Evolutionary conservation across 331 rosid genomes (phyloP), one percentile per base, ranked within the genome.

Genomic region (Arachis monticola): DNA sequence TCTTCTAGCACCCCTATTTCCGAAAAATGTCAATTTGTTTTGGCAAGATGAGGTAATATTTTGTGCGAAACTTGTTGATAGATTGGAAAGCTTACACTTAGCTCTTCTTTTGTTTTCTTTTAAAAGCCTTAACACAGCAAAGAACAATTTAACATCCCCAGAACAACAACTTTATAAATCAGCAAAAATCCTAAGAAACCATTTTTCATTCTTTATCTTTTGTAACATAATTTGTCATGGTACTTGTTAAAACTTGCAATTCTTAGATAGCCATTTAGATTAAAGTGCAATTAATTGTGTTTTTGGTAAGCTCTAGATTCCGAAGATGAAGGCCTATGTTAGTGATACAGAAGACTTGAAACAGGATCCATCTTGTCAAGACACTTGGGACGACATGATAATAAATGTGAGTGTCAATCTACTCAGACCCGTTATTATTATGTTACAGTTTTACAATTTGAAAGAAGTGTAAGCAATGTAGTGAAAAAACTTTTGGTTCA

Each of bases 341-440:
- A 90, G 99, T 77, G 99, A 94, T 83, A 80, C 97, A 2, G 99
- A 94, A 82, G 97, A 94, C 89, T 89, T 94, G 85, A 92, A 79
- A 83, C 93, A 90, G 73, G 96, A 94, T 86, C 96, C 92, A 9
- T 85, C 89, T 38, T 92, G 84, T 82, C 97, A 94, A 86, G 99
- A 94, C 72, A 92, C 96, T 69, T 94, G 99, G 99, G 99, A 94
- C n/a, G 92, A 92, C 87, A 94, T 94, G 99, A 90, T 94, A 80
- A 85, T 94, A 75, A 80, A 91, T 31, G 99, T 92, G 79, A 85
- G 96, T 84, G 52, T 80, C 60, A 78, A 60, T 77, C 60, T 31
- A 74, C 45, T 79, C 60, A 55, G 62, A 51, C 31, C 51, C 45
- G 46, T 38, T 46, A 14, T 79, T 45, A 7, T 10, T 22, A 45